A percentile compares a stretch with the other conserved stretches of the same genome.
Evolutionary conservation across 192 early-diverging fungal species (phyloP).

Genomic region (Allomyces arbusculus): DNA sequence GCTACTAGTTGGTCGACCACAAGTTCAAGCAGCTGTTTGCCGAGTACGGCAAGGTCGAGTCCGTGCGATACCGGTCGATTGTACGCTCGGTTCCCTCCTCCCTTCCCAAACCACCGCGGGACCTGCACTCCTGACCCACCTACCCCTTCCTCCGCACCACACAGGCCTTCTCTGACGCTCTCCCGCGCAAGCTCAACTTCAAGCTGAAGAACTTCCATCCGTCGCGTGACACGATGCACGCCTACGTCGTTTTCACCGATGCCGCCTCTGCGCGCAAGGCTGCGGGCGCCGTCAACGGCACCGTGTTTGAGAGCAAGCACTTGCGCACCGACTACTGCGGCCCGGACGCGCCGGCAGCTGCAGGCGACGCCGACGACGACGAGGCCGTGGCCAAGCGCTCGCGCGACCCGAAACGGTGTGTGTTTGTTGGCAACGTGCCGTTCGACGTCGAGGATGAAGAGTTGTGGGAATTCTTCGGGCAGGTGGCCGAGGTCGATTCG

Average conservation of each 20-base stretch:
- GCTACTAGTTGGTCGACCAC: conserved; percentile 1
- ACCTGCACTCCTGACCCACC: too few species aligned
- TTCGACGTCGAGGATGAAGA: conserved; percentile 26
- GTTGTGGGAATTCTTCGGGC: conserved; percentile 19
- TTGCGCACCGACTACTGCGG: conserved; percentile 50
- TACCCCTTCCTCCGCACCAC: not conserved
- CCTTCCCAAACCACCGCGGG: too few species aligned
- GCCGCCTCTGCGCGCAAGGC: conserved; percentile 40
- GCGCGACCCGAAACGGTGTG: conserved; percentile 54
- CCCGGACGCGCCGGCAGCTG: not conserved
- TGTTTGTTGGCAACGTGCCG: conserved; percentile 32
- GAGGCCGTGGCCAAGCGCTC: conserved; percentile 12
- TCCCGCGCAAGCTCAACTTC: conserved; percentile 66
- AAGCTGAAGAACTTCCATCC: conserved; percentile 66
- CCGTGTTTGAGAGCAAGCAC: conserved; percentile 63
- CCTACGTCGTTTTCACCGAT: conserved; percentile 64
- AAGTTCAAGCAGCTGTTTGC: conserved; percentile 46
- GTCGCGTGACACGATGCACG: conserved; percentile 63
- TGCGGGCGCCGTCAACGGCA: conserved; percentile 46
- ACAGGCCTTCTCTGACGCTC: conserved; percentile 32
- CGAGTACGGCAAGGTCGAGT: conserved; percentile 51
- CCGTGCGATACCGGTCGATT: conserved; percentile 78
- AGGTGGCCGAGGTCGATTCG: conserved; percentile 21
- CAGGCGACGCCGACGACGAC: not conserved
- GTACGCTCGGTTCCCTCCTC: conserved; percentile 15